These are phyloP conservation scores for Fraxinus pennsylvanica DNA, from an alignment of 257 asterid genomes.

Conservation along the genomic window DNA sequence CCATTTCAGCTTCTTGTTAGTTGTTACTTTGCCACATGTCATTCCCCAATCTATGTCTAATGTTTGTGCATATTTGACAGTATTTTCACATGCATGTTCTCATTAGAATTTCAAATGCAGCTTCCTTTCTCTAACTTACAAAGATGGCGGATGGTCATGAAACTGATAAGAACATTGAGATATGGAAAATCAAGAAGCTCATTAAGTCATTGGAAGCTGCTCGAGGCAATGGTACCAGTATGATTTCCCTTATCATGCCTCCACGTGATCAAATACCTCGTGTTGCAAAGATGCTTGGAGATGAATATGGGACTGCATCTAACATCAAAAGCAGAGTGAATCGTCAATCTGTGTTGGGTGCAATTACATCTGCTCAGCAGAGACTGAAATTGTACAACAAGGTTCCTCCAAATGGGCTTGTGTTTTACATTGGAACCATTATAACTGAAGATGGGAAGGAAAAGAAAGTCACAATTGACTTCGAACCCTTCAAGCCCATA, in stretches of 20 bases:
- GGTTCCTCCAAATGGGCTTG: conserved; percentile 27
- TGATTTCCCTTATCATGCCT: conserved; percentile 30
- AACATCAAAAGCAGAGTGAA: conserved; percentile 30
- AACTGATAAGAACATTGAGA: conserved; percentile 25
- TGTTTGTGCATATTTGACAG: no score
- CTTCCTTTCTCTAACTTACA: no score
- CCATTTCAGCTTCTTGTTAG: no score
- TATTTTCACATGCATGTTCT: no score
- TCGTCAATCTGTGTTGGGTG: conserved; percentile 30
- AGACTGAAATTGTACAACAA: conserved; percentile 27
- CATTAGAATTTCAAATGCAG: no score
- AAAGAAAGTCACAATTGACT: conserved; percentile 27
- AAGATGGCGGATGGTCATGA: conserved; percentile 28
- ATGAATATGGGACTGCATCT: conserved; percentile 29
- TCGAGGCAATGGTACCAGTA: conserved; percentile 32
- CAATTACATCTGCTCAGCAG: conserved; percentile 30
- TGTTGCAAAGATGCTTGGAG: conserved; percentile 30
- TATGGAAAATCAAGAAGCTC: conserved; percentile 28
- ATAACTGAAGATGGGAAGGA: conserved; percentile 30
- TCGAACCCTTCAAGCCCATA: conserved; percentile 24
- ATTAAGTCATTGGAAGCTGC: conserved; percentile 30
- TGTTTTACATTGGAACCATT: conserved; percentile 26
- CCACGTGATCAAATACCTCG: conserved; percentile 29
- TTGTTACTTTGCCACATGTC: no score
- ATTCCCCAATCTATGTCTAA: no score